Percentiles rank a stretch among this genome's conserved stretches.
These are phyloP conservation scores for Cardamine resedifolia DNA, from an alignment of 345 rosid genomes.

Conservation along the genomic window DNA sequence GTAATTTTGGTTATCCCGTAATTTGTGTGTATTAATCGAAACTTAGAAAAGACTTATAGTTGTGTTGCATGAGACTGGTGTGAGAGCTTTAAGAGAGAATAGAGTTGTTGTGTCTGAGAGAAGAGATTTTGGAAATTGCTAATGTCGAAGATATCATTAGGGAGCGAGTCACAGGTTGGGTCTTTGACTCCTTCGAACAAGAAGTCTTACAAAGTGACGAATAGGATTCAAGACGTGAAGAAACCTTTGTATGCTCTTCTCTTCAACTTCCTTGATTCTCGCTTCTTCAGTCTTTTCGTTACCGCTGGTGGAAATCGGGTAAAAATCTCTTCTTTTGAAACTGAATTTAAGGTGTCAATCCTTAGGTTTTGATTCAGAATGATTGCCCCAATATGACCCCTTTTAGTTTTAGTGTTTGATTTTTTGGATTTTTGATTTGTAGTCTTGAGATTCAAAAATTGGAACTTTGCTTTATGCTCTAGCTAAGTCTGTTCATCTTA, in stretches of 20 bases:
- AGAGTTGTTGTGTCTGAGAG: not conserved
- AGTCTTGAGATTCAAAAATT: not conserved
- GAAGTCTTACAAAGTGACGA: conserved; percentile 75
- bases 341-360: not conserved
- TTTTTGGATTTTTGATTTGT: conserved; percentile 24
- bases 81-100: conserved; percentile 20
- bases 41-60: not conserved
- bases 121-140: not conserved
- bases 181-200: conserved; percentile 69
- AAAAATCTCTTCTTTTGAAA: not conserved
- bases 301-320: conserved; percentile 97
- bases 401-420: conserved; percentile 18
- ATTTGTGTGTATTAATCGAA: not conserved
- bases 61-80: conserved; percentile 25
- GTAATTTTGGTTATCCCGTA: not conserved
- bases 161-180: conserved; percentile 86
- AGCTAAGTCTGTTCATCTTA: not conserved
- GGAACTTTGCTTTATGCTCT: conserved; percentile 22
- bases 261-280: conserved; percentile 91
- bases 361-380: conserved; percentile 3
- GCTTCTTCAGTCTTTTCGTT: conserved; percentile 87
- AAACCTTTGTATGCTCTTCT: conserved; percentile 91
- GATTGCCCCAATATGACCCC: not conserved
- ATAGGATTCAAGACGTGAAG: conserved; percentile 89
- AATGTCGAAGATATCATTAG: conserved; percentile 75